Evolutionary conservation across 805 yeast species (phyloP).

Genomic region (Sungouiozyma intestinalis): DNA sequence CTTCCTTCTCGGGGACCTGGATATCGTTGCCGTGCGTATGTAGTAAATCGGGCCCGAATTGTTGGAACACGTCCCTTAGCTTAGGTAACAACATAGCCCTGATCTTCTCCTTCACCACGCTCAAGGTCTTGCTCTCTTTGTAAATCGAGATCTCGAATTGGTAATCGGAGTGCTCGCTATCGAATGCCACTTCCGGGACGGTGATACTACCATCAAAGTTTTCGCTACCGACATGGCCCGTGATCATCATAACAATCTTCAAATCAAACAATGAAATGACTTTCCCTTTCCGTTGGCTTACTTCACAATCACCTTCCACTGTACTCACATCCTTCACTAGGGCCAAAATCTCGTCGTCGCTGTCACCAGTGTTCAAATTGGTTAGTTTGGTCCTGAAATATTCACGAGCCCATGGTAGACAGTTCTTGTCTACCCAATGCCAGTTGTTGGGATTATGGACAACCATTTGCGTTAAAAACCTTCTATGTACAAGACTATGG

Average conservation of each 20-base stretch:
- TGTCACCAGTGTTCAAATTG: slow-evolving; percentile 33
- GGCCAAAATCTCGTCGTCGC: slow-evolving; percentile 22
- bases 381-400: slow-evolving; percentile 58
- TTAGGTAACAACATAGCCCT: slow-evolving; percentile 57
- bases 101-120: slow-evolving; percentile 40
- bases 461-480: slow-evolving; percentile 45
- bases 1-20: slow-evolving; percentile 66
- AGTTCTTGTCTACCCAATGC: slow-evolving; percentile 99
- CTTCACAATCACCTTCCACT: slow-evolving; percentile 93
- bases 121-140: slow-evolving; percentile 41
- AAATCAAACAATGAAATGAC: slow-evolving; percentile 86
- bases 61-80: slow-evolving; percentile 46
- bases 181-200: slow-evolving; percentile 91
- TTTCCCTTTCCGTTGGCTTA: slow-evolving; percentile 93
- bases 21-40: slow-evolving; percentile 72
- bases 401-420: slow-evolving; percentile 79
- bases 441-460: slow-evolving; percentile 96
- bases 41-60: slow-evolving; percentile 74
- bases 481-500: neutral
- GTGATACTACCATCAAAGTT: slow-evolving; percentile 60
- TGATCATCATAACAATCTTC: slow-evolving; percentile 49
- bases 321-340: slow-evolving; percentile 30
- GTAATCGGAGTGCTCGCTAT: slow-evolving; percentile 73
- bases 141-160: slow-evolving; percentile 70
- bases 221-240: slow-evolving; percentile 35